Conservation (phyloP, 768 basidiomycete species). For the Kwoniella heveanensis region DNA sequence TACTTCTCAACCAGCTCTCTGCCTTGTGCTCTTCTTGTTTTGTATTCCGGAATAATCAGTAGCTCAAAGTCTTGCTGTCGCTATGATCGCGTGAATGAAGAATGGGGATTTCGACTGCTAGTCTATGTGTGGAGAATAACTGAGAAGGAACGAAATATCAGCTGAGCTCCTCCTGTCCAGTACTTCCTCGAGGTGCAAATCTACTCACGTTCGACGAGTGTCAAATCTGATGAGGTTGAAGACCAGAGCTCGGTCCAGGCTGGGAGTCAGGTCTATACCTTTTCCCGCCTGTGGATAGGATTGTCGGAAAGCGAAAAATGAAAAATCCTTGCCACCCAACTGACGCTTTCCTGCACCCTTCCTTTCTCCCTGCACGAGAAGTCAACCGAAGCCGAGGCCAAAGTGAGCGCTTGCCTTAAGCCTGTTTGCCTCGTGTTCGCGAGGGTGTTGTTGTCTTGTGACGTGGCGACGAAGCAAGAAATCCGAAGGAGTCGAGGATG, state of each 20-base stretch:
- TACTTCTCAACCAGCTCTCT: neutral
- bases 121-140: neutral
- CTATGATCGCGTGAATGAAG: neutral
- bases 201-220: no score
- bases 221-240: no score
- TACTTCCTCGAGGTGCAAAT: no score
- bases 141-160: neutral
- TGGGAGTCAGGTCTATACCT: no score
- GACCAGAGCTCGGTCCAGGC: no score
- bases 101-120: neutral
- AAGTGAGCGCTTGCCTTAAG: no score
- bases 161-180: no score
- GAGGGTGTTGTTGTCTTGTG: neutral
- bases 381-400: neutral
- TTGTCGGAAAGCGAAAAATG: neutral
- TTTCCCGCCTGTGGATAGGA: neutral
- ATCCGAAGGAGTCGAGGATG: conserved; percentile 12
- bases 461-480: neutral
- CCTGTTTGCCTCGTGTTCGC: neutral
- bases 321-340: conserved; percentile 18
- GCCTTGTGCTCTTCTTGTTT: no score
- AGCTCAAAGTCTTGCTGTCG: no score
- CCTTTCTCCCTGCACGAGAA: conserved; percentile 8
- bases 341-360: conserved; percentile 17
- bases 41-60: no score